Percentiles rank a stretch among this genome's conserved stretches.
Evolutionary conservation across 352 stramenopile species (phyloP).

Genomic region (Hyaloperonospora arabidopsidis): DNA sequence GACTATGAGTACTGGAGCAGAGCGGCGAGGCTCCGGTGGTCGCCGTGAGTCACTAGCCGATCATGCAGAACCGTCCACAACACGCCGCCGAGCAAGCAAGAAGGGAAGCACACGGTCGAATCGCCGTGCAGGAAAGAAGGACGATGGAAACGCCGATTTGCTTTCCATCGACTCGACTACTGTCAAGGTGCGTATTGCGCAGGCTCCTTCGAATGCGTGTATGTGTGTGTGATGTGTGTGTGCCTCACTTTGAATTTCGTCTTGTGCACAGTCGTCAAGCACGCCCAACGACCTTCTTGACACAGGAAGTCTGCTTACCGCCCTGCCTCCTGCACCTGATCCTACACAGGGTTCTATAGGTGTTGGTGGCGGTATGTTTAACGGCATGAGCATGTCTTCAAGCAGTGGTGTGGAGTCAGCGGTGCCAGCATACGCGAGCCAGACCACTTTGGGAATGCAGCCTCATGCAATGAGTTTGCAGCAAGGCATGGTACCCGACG

Average conservation of each 20-base stretch:
- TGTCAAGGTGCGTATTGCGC: constrained; percentile 21
- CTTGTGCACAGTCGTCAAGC: constrained; percentile 16
- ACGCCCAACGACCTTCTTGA: constrained; percentile 40
- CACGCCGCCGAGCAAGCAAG: constrained; percentile 58
- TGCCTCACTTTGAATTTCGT: constrained; percentile 13
- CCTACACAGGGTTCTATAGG: constrained; percentile 18
- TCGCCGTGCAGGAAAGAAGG: constrained; percentile 43
- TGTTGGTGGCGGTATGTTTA: constrained; percentile 46
- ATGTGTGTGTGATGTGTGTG: constrained; percentile 7
- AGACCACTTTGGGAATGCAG: constrained; percentile 33
- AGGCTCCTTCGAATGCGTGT: not conserved
- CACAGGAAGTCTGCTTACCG: constrained; percentile 38
- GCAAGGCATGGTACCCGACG: constrained; percentile 28
- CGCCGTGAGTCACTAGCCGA: constrained; percentile 33
- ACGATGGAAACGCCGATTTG: constrained; percentile 46
- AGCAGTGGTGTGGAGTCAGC: constrained; percentile 20
- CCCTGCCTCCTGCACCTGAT: constrained; percentile 32
- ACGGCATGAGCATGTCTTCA: constrained; percentile 51
- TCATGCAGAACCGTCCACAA: constrained; percentile 60
- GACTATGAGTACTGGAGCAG: constrained; percentile 38
- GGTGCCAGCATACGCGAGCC: constrained; percentile 31
- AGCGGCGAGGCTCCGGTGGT: constrained; percentile 24
- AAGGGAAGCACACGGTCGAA: constrained; percentile 45
- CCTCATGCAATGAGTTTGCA: constrained; percentile 18
- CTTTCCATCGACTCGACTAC: constrained; percentile 43